phyloP scores from a whole-genome alignment of 495 filamentous ascomycete genomes.

The Talaromyces proteolyticus region DNA sequence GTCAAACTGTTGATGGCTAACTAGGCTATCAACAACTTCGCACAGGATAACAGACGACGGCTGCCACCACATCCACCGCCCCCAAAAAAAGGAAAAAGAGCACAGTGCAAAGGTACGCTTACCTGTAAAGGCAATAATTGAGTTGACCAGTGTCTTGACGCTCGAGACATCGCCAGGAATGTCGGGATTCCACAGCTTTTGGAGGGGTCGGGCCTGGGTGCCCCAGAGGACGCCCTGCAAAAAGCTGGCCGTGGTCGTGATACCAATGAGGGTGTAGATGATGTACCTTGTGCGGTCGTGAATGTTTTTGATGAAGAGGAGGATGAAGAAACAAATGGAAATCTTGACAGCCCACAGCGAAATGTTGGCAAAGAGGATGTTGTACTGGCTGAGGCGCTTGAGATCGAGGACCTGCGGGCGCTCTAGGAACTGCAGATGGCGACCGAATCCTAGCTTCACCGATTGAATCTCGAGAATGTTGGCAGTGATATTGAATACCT shows the following conservation, averaged over 20 bases:
- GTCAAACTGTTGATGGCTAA: not conserved
- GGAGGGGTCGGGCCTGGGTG: not conserved
- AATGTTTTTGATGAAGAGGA: not conserved
- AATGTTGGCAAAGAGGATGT: not conserved
- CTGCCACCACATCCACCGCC: too few relatives aligned
- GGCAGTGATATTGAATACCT: not conserved
- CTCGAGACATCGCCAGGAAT: not conserved
- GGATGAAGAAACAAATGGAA: not conserved
- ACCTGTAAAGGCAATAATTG: not conserved
- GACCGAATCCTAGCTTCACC: not conserved
- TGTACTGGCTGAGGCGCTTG: not conserved
- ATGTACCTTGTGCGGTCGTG: not conserved
- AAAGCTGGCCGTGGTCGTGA: not conserved
- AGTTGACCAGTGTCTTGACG: not conserved
- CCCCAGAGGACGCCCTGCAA: not conserved
- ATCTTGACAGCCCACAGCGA: not conserved
- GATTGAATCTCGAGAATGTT: not conserved
- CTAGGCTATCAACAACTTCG: not conserved
- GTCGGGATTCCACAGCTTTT: not conserved
- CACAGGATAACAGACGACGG: not conserved
- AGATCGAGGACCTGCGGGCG: not conserved
- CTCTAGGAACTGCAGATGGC: not conserved
- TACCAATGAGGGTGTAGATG: not conserved
- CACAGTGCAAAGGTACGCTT: not conserved
- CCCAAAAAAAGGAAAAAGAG: too few relatives aligned